Percentiles rank a stretch among this genome's conserved stretches.
These are phyloP conservation scores for Pisolithus albus DNA, from an alignment of 768 basidiomycete species.

Conservation along the genomic window DNA sequence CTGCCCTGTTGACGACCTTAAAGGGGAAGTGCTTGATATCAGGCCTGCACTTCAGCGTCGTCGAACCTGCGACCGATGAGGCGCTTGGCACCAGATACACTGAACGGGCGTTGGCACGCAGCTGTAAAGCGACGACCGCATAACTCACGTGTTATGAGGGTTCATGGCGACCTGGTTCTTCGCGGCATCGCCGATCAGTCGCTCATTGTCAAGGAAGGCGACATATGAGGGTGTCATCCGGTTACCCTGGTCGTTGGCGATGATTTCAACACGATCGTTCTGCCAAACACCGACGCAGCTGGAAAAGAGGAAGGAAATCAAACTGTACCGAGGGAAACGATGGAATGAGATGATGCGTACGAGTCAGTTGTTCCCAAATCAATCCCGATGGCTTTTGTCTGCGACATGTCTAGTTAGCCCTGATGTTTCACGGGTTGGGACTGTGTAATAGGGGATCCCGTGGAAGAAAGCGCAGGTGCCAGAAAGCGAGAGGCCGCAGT, in stretches of 20 bases:
- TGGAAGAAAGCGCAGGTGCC: no score
- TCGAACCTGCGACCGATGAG: no score
- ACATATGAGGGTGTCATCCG: not conserved
- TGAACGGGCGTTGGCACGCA: no score
- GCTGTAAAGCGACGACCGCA: not conserved
- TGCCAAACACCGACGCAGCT: not conserved
- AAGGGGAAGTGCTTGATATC: no score
- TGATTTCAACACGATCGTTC: not conserved
- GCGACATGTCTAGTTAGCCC: not conserved
- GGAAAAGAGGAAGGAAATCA: not conserved
- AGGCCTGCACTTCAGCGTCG: no score
- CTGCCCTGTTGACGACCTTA: no score
- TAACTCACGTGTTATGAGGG: not conserved
- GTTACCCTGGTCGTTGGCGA: not conserved
- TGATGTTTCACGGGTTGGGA: no score
- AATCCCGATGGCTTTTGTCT: not conserved
- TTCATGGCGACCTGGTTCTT: not conserved
- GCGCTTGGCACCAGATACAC: no score
- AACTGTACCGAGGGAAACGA: no score
- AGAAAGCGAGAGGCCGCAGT: no score
- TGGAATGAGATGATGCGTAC: not conserved
- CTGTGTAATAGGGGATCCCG: no score
- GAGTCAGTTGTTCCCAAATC: not conserved
- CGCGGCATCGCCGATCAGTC: not conserved
- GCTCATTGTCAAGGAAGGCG: not conserved